Evolutionary conservation across 2,329 filamentous ascomycete genomes (phyloP).

Genomic region (Nemania diffusa): DNA sequence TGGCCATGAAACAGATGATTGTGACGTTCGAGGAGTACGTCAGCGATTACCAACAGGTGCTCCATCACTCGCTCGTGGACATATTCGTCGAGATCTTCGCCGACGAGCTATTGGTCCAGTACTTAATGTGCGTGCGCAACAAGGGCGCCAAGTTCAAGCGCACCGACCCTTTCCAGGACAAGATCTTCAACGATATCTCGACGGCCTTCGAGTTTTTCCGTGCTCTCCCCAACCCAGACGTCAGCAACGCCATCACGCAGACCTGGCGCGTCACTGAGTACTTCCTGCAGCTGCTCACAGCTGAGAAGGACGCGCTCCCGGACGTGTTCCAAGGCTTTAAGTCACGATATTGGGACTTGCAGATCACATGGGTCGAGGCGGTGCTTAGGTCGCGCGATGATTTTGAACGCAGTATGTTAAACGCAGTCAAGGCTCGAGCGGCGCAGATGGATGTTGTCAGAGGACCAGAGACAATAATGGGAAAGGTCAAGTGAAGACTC

Average conservation of each 20-base stretch:
- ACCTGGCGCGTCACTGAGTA: constrained; percentile 92
- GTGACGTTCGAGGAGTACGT: constrained; percentile 97
- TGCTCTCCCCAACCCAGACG: constrained; percentile 74
- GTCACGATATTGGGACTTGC: constrained; percentile 88
- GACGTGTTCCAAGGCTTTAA: constrained; percentile 88
- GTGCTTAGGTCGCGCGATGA: constrained; percentile 89
- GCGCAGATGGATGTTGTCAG: constrained; percentile 84
- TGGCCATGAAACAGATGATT: constrained; percentile 91
- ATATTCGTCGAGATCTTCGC: constrained; percentile 94
- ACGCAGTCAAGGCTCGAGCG: constrained; percentile 86
- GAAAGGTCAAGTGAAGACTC: constrained; percentile 76
- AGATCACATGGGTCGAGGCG: constrained; percentile 94
- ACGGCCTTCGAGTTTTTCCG: constrained; percentile 92
- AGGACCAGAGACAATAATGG: constrained; percentile 92
- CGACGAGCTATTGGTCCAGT: constrained; percentile 88
- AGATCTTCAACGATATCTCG: constrained; percentile 91
- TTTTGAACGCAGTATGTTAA: constrained; percentile 91
- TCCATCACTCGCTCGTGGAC: constrained; percentile 88
- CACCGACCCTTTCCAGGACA: constrained; percentile 87
- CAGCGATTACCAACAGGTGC: constrained; percentile 81
- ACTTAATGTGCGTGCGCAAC: constrained; percentile 87
- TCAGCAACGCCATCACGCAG: constrained; percentile 80
- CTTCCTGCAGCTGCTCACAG: constrained; percentile 81
- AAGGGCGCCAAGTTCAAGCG: constrained; percentile 89
- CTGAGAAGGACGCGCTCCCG: constrained; percentile 77